A percentile compares a stretch with the other conserved stretches of the same genome.
Conservation (phyloP, 1,284 basidiomycete genomes). For the Exobasidium rhododendri region DNA sequence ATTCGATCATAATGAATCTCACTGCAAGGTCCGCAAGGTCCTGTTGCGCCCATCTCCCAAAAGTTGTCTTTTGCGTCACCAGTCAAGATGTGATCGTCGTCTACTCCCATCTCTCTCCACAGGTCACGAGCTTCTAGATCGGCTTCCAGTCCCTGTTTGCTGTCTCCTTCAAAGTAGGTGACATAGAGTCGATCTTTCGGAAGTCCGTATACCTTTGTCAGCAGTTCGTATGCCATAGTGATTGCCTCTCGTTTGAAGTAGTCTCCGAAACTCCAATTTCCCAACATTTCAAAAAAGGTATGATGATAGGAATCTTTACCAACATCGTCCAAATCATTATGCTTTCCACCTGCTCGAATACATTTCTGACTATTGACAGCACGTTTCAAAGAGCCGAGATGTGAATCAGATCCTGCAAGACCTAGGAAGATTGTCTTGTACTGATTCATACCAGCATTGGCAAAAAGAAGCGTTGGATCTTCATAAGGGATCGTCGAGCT, state of each 20-base stretch:
- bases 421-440: conserved; percentile 96
- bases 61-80: conserved; percentile 98
- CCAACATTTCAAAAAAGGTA: conserved; percentile 99
- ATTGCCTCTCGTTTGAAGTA: conserved; percentile 99
- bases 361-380: conserved; percentile 97
- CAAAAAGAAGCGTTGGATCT: conserved; percentile 82
- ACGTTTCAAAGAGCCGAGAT: conserved; percentile 80
- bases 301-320: conserved; percentile 92
- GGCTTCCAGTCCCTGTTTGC: conserved; percentile 76
- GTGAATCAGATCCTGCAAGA: conserved; percentile 86
- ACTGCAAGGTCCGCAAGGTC: conserved; percentile 95
- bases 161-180: conserved; percentile 95
- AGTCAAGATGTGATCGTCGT: conserved; percentile 84
- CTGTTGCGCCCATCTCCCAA: conserved; percentile 99
- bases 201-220: conserved; percentile 83
- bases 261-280: conserved; percentile 97
- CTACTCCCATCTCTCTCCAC: conserved; percentile 82
- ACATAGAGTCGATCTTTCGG: conserved; percentile 90
- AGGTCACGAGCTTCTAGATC: conserved; percentile 78
- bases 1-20: conserved; percentile 97
- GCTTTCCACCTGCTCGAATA: conserved; percentile 96
- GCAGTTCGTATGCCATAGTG: conserved; percentile 85
- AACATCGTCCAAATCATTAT: conserved; percentile 97
- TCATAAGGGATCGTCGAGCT: conserved; percentile 94
- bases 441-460: conserved; percentile 74